These are phyloP conservation scores for Boletus vermiculosoides DNA, from an alignment of 768 basidiomycete genomes.

Conservation along the genomic window DNA sequence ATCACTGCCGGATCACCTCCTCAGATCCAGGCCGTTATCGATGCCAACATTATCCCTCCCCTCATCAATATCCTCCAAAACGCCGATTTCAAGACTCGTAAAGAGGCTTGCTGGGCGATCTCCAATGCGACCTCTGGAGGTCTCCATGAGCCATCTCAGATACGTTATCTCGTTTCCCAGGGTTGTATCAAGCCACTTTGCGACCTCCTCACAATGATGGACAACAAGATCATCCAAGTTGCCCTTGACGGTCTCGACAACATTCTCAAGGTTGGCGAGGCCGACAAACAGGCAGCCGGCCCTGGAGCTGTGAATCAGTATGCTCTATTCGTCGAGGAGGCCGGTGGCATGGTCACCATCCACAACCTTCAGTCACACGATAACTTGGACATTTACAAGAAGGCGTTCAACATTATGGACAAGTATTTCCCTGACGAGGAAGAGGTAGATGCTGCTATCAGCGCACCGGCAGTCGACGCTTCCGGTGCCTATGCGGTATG, in stretches of 20 bases:
- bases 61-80: slow-evolving; percentile 97
- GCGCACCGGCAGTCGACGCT: slow-evolving; percentile 71
- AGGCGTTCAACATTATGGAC: slow-evolving; percentile 98
- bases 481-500: slow-evolving; percentile 73
- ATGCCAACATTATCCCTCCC: slow-evolving; percentile 97
- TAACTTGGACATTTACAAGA: slow-evolving; percentile 99
- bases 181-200: slow-evolving; percentile 99
- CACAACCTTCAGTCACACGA: slow-evolving; percentile 99
- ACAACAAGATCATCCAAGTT: slow-evolving; percentile 99
- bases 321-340: slow-evolving; percentile 93
- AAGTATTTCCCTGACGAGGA: slow-evolving; percentile 99
- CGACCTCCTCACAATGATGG: slow-evolving; percentile 95
- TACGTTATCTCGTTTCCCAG: slow-evolving; percentile 95
- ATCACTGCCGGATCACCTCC: slow-evolving; percentile 95
- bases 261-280: slow-evolving; percentile 95
- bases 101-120: slow-evolving; percentile 99
- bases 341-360: slow-evolving; percentile 97
- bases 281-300: slow-evolving; percentile 81
- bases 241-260: slow-evolving; percentile 98
- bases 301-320: slow-evolving; percentile 89
- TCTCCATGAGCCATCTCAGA: slow-evolving; percentile 93
- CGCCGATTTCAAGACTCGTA: slow-evolving; percentile 99
- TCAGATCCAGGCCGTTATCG: slow-evolving; percentile 96
- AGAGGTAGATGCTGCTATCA: slow-evolving; percentile 81
- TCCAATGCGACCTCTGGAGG: slow-evolving; percentile 99